Evolutionary conservation across 306 rosid species (phyloP), one percentile per base, ranked within the genome.

Genomic region (Prunus salicina): DNA sequence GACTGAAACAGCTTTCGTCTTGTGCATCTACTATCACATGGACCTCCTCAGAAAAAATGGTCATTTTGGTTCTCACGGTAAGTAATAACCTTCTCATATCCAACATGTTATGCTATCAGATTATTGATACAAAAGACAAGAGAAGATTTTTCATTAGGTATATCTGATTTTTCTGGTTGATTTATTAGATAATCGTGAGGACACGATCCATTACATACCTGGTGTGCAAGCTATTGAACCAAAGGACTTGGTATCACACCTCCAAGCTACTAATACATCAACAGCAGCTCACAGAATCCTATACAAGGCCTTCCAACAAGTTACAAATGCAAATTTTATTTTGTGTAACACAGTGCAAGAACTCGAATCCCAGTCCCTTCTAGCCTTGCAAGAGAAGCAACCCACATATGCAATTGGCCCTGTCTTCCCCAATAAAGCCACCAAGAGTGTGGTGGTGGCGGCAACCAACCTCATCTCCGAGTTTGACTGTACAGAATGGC

Each of bases 151-250:
- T 7, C 2, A 7, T 38, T 38, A 38, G 1, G 14, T 60, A 51
- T 25, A 34, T 18, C 30, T 15, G 12, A 47, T 9, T 46, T 18
- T 10, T 15, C 8, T 64, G 50, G 15, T 73, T 73, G 18, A 19
- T 16, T n/a, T 6, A 30, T 50, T 60, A 83, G 86, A 83, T 64
- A 70, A 63, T 24, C 82, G 78, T 11, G 71, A 70, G 64, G 83
- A 79, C 34, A 49, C 52, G 38, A 83, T 83, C 0, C 71, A 79
- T 60, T 83, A 83, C 82, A 80, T 80, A 64, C 84, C 87, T 10
- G 82, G 82, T 27, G 84, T 83, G 51, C 45, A 30, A 38, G 79
- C 79, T 9, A 51, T 80, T 22, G 82, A 80, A 22, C 79, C 78
- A 45, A 83, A 80, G 74, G 87, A 83, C 64, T 71, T 76, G 70